Percentiles rank a stretch among this genome's conserved stretches.
Evolutionary conservation across 768 basidiomycete genomes (phyloP).

Genomic region (Trametes maxima): DNA sequence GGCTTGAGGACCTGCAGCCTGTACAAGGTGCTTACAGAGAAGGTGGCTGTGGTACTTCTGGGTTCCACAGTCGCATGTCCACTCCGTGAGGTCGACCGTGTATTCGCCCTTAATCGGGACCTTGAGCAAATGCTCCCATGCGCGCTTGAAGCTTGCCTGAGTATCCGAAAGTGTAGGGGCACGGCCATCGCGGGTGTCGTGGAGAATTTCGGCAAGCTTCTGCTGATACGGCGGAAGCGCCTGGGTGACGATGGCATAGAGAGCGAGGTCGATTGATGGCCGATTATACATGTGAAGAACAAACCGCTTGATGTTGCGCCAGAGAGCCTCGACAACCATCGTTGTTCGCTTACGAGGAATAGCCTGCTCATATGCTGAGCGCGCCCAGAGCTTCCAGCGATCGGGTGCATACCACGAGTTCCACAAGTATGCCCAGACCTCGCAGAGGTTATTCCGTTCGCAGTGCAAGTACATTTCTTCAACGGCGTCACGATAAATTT

Average conservation of each 20-base stretch:
- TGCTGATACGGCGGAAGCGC: constrained; percentile 4
- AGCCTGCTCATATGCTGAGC: constrained; percentile 14
- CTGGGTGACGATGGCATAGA: constrained; percentile 11
- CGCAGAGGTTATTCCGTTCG: neutral
- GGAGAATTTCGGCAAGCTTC: neutral
- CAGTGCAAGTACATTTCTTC: neutral
- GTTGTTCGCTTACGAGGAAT: constrained; percentile 16
- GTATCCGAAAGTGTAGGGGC: neutral
- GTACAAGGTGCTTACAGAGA: constrained; percentile 20
- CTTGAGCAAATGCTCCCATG: constrained; percentile 8
- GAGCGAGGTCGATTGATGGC: constrained; percentile 13
- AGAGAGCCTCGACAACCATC: constrained; percentile 22
- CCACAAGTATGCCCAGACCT: constrained; percentile 36
- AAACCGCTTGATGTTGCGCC: constrained; percentile 15
- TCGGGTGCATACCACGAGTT: constrained; percentile 33
- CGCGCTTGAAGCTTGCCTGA: constrained; percentile 1
- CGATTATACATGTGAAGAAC: constrained; percentile 14
- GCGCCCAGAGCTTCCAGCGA: constrained; percentile 32
- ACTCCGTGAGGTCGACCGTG: neutral
- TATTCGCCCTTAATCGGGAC: constrained; percentile 11
- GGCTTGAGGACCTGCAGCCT: neutral
- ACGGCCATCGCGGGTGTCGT: neutral
- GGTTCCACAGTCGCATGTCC: constrained; percentile 20
- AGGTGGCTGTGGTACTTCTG: constrained; percentile 18
- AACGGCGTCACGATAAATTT: too few species aligned